Percentiles rank a stretch among this genome's conserved stretches.
phyloP scores from a whole-genome alignment of 1,139 yeast species.

The Saccharomyces uvarum region DNA sequence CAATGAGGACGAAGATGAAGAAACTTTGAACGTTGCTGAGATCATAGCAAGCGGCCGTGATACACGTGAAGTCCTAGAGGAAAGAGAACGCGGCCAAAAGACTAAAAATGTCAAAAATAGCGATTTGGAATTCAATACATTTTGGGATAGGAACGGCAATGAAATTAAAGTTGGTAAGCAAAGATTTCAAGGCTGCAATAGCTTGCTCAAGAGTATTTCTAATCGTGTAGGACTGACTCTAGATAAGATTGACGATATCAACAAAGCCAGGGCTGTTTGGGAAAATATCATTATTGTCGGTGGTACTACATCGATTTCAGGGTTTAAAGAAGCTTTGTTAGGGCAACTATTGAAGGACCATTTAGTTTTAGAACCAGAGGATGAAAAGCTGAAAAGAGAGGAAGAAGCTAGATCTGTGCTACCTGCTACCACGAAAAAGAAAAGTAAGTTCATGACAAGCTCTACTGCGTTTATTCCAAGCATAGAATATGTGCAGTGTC shows the following conservation, averaged over 20 bases:
- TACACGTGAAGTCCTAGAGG: constrained; percentile 57
- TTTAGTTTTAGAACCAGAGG: constrained; percentile 37
- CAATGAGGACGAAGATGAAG: constrained; percentile 49
- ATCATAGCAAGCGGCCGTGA: constrained; percentile 68
- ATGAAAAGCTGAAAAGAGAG: constrained; percentile 33
- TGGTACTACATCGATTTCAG: constrained; percentile 63
- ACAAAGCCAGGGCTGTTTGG: constrained; percentile 76
- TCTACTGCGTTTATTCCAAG: constrained; percentile 24
- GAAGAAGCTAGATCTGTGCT: constrained; percentile 18
- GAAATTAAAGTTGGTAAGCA: constrained; percentile 68
- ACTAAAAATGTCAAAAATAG: constrained; percentile 39
- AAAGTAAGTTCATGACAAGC: constrained; percentile 21
- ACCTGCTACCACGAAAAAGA: constrained; percentile 22
- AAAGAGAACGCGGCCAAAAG: constrained; percentile 42
- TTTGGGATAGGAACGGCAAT: constrained; percentile 51
- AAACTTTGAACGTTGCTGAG: constrained; percentile 80
- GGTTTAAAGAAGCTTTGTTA: constrained; percentile 66
- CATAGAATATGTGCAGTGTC: constrained; percentile 51
- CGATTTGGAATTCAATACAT: constrained; percentile 59
- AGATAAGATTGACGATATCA: constrained; percentile 52
- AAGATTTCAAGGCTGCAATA: constrained; percentile 71
- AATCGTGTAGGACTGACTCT: constrained; percentile 49
- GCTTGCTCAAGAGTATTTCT: constrained; percentile 49
- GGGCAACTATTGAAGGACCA: constrained; percentile 54
- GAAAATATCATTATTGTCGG: constrained; percentile 79